Base-by-base conservation (phyloP, 306 rosid species). In the Casuarina equisetifolia region DNA sequence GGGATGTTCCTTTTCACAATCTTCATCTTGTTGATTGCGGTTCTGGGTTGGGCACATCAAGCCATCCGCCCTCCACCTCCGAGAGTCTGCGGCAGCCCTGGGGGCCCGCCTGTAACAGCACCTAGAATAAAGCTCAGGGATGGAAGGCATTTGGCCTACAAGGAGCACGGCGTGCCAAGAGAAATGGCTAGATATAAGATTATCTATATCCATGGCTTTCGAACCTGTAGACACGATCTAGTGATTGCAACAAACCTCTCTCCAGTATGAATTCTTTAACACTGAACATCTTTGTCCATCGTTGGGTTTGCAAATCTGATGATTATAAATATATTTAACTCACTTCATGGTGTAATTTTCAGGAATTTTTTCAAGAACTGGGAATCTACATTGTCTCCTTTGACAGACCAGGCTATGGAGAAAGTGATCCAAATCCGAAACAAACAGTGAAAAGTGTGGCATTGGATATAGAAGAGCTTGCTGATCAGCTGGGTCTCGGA, bases 111-210 rank as follows among this genome's bases (percentile, higher is more conserved):
- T 11, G 61, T 87, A 44, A 87, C 93, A 63, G 87, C 81, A 1
- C 72, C 90, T 20, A 84, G 91, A 70, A 69, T 87, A 42, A 90
- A 80, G 81, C 90, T 90, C 0, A 85, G 91, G 80, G 94, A 90
- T 79, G 94, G 91, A 80, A 84, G 94, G 54, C 71, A 85, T 73
- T 78, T 90, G 78, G 90, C 93, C n/a, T 90, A 90, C 85, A 87
- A 78, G 78, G 94, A 87, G 39, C 51, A 84, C 70, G 94, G 94
- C 55, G 87, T 87, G 48, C 73, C 84, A 5, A 80, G 54, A 82
- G 57, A 85, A 50, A 49, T 9, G 3, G 88, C 94, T 70, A 90
- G 72, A 3, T 16, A 85, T 6, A 90, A 90, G 74, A 78, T 87
- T 66, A 75, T 90, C 1, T 84, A 15, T 78, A 54, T 87, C 35